A percentile compares a stretch with the other conserved stretches of the same genome.
Evolutionary conservation across 139 green algal genomes (phyloP).

Genomic region (Chlamydomonas schloesseri): DNA sequence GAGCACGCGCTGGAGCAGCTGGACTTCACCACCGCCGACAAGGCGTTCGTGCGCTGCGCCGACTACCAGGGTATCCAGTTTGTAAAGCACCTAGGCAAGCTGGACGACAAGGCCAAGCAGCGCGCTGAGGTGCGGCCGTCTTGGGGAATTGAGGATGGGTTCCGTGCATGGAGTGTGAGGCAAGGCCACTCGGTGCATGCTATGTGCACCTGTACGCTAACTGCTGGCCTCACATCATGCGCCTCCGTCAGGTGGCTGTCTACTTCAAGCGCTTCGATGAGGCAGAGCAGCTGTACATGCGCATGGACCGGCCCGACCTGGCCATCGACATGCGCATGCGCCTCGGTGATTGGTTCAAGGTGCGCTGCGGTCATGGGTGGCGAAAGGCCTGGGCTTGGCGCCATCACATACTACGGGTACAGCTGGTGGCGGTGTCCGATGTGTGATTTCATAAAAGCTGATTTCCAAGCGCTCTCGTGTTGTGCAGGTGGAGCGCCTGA

Average conservation of each 20-base stretch:
- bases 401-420: no score
- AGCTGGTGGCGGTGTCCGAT: not conserved
- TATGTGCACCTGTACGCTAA: no score
- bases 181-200: no score
- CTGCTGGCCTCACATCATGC: no score
- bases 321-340: conserved; percentile 83
- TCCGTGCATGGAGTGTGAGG: no score
- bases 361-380: conserved; percentile 6
- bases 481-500: conserved; percentile 69
- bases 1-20: conserved; percentile 79
- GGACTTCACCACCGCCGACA: conserved; percentile 83
- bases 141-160: not conserved
- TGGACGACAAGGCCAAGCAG: conserved; percentile 79
- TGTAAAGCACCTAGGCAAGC: conserved; percentile 78
- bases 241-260: conserved; percentile 60
- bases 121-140: conserved; percentile 76
- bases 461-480: not conserved
- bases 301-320: conserved; percentile 81
- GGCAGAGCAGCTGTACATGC: conserved; percentile 79
- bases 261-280: conserved; percentile 89
- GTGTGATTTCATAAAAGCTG: no score
- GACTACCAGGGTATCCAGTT: conserved; percentile 82
- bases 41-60: conserved; percentile 75
- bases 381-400: no score
- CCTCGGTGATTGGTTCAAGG: conserved; percentile 85